Base-by-base conservation (phyloP, 345 rosid genomes). In the Eutrema heterophyllum region DNA sequence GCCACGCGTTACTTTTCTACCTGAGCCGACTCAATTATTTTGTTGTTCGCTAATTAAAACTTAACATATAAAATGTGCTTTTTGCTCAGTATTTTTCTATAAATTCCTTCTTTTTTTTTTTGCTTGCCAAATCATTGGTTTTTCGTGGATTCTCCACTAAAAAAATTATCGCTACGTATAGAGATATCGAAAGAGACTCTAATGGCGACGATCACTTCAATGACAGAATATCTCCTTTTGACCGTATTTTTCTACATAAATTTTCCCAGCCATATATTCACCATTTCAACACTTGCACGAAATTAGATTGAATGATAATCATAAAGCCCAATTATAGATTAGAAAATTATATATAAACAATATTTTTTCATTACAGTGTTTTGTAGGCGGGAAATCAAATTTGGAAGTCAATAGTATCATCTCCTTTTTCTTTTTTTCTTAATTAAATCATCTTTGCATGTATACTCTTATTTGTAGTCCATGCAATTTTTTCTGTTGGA, bases 171-270 rank as follows among this genome's bases (percentile, higher is more conserved):
- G 9, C 33, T 52, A 61, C 32, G n/a, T 61, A 43, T 5, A 53
- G 38, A 68, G 62, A 68, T 75, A 53, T 61, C 50, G 79, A 75
- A 75, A 75, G 69, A 6, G 74, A 75, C 79, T 51, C 57, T 68
- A 60, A 68, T 60, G 79, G 70, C 48, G 16, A 68, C 14, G 46
- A 68, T 43, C 27, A 61, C 54, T 61, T 60, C 56, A 68, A 27
- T 24, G 32, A 45, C 45, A 30, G 21, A 61, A 75, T 30, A 73
- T 75, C 69, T 61, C 33, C 21, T 59, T 68, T 60, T 52, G 40
- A 55, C 49, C n/a, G 53, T 35, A 41, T 60, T 61, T 67, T 40
- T 57, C 39, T 18, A n/a, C 27, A 43, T 26, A 10, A 21, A 7
- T 26, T 54, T 24, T 24, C 41, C 5, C 55, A 59, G 43, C 69